Percentiles rank a stretch among this genome's conserved stretches.
phyloP scores from a whole-genome alignment of 1,139 yeast genomes.

The Taphrina deformans region DNA sequence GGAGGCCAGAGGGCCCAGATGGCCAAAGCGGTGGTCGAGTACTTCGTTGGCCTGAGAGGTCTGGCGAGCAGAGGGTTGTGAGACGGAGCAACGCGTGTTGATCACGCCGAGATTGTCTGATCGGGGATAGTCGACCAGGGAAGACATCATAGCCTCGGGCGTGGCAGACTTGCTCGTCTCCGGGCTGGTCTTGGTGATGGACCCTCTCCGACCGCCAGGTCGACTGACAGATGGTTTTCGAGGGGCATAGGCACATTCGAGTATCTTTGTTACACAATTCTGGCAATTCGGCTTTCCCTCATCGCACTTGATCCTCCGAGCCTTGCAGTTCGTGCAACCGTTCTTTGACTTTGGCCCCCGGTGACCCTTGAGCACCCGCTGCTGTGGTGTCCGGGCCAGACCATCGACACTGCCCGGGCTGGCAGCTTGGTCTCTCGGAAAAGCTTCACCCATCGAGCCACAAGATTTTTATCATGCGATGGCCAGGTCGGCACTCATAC shows the following conservation, averaged over 20 bases:
- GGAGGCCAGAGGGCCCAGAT: neutral
- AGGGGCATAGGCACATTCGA: conserved; percentile 13
- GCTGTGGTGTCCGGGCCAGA: neutral
- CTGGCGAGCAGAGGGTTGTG: neutral
- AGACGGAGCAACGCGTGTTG: neutral
- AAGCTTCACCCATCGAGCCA: neutral
- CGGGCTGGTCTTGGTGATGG: neutral
- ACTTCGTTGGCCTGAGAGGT: neutral
- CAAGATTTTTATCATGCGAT: neutral
- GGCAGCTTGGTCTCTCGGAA: neutral
- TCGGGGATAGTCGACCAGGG: neutral
- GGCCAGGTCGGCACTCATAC: neutral
- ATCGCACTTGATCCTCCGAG: conserved; percentile 53
- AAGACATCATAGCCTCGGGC: neutral
- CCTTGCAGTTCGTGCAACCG: conserved; percentile 53
- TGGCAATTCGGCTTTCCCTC: conserved; percentile 48
- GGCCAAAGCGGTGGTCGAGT: neutral
- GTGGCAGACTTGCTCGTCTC: neutral
- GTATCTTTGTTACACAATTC: conserved; percentile 13
- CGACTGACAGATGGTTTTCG: neutral
- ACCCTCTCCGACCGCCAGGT: neutral
- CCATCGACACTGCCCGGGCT: neutral
- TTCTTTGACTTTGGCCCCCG: conserved; percentile 37
- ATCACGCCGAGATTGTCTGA: neutral
- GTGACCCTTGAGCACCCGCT: conserved; percentile 13